Base-by-base conservation (phyloP, 441 rosid species). In the Metrosideros polymorpha region DNA sequence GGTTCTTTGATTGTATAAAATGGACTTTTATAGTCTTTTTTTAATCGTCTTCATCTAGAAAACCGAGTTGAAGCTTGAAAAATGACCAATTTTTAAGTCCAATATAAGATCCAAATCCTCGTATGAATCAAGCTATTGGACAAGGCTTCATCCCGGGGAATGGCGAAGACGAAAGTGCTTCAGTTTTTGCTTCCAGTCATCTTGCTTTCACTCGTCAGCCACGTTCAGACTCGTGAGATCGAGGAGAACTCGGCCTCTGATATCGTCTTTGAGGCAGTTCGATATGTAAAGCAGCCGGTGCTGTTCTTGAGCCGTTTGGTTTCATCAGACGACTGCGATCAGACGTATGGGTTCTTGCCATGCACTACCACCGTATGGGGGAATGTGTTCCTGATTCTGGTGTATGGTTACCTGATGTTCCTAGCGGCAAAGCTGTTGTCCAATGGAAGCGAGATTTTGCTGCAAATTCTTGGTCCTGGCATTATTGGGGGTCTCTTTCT, bases 401-500 rank as follows among this genome's bases (percentile, higher is more conserved):
- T 84, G 30, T 87, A 87, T 49, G 84, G 86, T 29, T 87, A 75
- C 71, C n/a, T 87, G 57, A 87, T 87, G 88, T 87, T 66, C 51
- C 43, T 87, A 30, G 12, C 86, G 4, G 88, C 88, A 0, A 87
- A 75, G 84, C 57, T 54, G 66, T 57, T 87, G 84, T 87, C 88
- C 32, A 49, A 56, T 32, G 88, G 88, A 54, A 87, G 88, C 3
- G 88, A 87, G 86, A 75, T 87, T 47, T 83, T 87, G 75, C 84
- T 87, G 39, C 55, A 87, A 39, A 84, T 87, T 43, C 76, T 87
- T 45, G 88, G 88, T 50, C 88, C 88, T 10, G 88, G 88, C 54
- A 84, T 87, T 43, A 84, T 87, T 45, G 88, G 88, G 0, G 88
- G 88, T 29, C 88, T 87, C 52, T 87, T 87, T 51, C 88, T 87